phyloP scores from a whole-genome alignment of 371 early-diverging fungal species.

The Dinochytrium kinnereticum region DNA sequence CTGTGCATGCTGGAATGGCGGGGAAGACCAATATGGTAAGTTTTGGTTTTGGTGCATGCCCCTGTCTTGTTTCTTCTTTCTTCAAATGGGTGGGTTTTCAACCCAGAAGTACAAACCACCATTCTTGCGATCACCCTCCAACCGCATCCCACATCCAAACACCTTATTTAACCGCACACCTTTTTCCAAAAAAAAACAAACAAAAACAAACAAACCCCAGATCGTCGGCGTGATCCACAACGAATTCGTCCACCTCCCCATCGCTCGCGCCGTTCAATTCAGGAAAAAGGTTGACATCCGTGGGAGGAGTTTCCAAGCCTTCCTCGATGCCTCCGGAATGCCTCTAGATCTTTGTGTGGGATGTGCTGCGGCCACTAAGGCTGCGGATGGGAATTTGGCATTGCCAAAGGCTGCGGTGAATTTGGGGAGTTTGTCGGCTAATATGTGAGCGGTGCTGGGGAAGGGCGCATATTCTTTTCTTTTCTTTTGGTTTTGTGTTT shows the following conservation, averaged over 20 bases:
- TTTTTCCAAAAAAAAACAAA: no score
- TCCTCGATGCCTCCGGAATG: constrained; percentile 38
- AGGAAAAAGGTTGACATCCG: constrained; percentile 39
- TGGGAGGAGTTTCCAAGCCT: constrained; percentile 28
- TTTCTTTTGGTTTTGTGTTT: no score
- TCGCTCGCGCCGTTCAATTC: constrained; percentile 33
- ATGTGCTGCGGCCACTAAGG: neutral
- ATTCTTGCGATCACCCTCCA: no score
- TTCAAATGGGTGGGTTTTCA: no score
- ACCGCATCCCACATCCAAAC: no score
- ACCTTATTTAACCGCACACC: no score
- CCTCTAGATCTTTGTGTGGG: constrained; percentile 17
- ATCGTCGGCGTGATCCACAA: constrained; percentile 32
- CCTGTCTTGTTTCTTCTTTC: neutral
- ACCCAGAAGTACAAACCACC: no score
- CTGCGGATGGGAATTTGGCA: no score
- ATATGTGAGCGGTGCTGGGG: no score
- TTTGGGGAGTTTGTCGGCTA: no score
- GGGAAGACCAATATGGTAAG: constrained; percentile 38
- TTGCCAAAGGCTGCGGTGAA: no score
- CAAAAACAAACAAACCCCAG: neutral
- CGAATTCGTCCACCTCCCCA: constrained; percentile 38
- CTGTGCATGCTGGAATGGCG: constrained; percentile 45
- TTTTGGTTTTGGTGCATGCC: neutral
- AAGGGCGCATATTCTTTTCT: no score